phyloP scores from a whole-genome alignment of 768 basidiomycete species.

The Leccinum variicolor region DNA sequence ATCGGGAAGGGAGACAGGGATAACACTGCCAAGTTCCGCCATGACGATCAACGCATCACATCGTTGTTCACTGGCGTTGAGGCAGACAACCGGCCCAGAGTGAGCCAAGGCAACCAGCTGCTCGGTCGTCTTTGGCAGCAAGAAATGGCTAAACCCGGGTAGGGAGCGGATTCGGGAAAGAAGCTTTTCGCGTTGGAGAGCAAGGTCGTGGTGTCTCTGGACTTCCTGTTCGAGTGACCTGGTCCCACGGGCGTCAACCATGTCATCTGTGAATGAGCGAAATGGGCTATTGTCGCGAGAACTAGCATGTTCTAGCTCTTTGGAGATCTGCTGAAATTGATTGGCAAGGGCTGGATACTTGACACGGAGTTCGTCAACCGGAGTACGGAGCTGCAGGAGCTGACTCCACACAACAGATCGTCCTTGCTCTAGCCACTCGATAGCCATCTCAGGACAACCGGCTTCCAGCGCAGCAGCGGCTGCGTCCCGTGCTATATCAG shows the following conservation, averaged over 20 bases:
- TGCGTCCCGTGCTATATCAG: not conserved
- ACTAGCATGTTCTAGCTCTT: not conserved
- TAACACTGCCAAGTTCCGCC: not conserved
- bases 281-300: not conserved
- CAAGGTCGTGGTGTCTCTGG: not conserved
- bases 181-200: not conserved
- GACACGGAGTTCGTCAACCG: not conserved
- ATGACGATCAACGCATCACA: not conserved
- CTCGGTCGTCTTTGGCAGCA: not conserved
- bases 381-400: not conserved
- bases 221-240: not conserved
- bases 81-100: not conserved
- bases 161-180: not conserved
- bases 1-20: not conserved
- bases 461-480: not conserved
- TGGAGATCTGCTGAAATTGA: not conserved
- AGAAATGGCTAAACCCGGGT: not conserved
- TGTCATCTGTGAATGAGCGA: not conserved
- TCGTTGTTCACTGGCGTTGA: not conserved
- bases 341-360: not conserved
- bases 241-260: too few relatives aligned
- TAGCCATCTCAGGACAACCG: not conserved
- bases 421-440: not conserved
- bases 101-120: not conserved
- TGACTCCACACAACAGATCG: not conserved